A percentile compares a stretch with the other conserved stretches of the same genome.
phyloP scores from a whole-genome alignment of 1,284 basidiomycete species.

The Moniliophthora roreri region DNA sequence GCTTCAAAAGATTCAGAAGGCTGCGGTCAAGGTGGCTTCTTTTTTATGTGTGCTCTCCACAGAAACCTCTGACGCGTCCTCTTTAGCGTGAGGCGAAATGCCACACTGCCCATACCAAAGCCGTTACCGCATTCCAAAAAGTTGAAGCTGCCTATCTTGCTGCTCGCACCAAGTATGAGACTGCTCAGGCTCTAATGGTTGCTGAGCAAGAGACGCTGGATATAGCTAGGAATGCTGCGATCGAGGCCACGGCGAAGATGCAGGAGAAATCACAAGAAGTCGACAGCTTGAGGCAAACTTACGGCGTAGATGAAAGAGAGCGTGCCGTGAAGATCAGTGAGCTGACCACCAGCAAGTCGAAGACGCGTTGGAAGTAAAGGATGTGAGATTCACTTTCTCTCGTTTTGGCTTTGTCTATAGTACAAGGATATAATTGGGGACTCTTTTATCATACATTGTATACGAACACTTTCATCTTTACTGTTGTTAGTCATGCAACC shows the following conservation, averaged over 20 bases:
- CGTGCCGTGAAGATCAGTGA: slow-evolving; percentile 42
- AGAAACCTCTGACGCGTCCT: not conserved
- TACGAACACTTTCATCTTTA: no score
- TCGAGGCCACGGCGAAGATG: slow-evolving; percentile 46
- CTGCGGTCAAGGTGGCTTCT: slow-evolving; percentile 44
- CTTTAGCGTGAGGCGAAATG: slow-evolving; percentile 47
- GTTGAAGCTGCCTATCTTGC: slow-evolving; percentile 46
- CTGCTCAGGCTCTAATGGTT: slow-evolving; percentile 41
- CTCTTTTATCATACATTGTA: no score
- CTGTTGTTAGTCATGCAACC: no score
- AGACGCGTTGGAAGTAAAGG: slow-evolving; percentile 1
- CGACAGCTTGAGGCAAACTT: slow-evolving; percentile 45
- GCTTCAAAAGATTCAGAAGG: slow-evolving; percentile 52
- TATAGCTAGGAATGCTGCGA: slow-evolving; percentile 39
- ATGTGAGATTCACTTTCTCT: not conserved
- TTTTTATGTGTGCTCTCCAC: not conserved
- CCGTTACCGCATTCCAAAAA: slow-evolving; percentile 44
- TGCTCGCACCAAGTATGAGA: slow-evolving; percentile 46
- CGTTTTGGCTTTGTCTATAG: not conserved
- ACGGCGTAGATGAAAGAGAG: slow-evolving; percentile 54
- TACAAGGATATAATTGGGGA: no score
- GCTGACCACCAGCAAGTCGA: slow-evolving; percentile 25
- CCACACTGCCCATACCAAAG: slow-evolving; percentile 42
- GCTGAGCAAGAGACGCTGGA: slow-evolving; percentile 46
- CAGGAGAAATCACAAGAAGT: slow-evolving; percentile 56